phyloP scores from a whole-genome alignment of 345 rosid genomes.

The Anastatica hierochuntica region DNA sequence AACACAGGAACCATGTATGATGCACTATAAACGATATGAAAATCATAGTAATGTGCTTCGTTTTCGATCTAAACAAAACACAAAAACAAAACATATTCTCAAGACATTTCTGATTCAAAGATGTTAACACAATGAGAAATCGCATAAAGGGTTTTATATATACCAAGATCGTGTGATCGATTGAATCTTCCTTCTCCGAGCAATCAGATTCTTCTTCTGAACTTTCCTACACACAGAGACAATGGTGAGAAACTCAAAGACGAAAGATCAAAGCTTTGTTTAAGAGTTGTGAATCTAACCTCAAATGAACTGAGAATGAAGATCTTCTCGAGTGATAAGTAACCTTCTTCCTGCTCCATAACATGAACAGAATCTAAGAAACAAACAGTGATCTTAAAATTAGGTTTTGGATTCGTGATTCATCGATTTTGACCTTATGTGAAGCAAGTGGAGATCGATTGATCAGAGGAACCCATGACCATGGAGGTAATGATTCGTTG shows the following conservation, averaged over 20 bases:
- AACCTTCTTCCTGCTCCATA: conserved; percentile 34
- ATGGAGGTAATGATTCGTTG: conserved; percentile 35
- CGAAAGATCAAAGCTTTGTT: background rate
- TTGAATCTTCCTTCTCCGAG: conserved; percentile 25
- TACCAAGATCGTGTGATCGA: conserved; percentile 61
- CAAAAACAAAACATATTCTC: no score
- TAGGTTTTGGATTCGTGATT: no score
- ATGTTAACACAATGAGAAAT: background rate
- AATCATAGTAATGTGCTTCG: conserved; percentile 58
- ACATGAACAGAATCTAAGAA: background rate
- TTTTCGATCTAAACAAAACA: conserved; percentile 9
- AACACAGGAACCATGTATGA: conserved; percentile 71
- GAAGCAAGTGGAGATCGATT: conserved; percentile 28
- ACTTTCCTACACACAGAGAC: conserved; percentile 17
- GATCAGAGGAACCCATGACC: conserved; percentile 43
- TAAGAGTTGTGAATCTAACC: conserved; percentile 19
- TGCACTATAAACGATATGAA: conserved; percentile 63
- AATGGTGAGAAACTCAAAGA: background rate
- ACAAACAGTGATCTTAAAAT: no score
- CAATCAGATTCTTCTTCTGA: conserved; percentile 11
- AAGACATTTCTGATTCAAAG: background rate
- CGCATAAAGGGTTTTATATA: no score
- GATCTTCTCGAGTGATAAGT: conserved; percentile 52
- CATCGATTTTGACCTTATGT: conserved; percentile 25
- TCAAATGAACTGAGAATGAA: conserved; percentile 30